Evolutionary conservation across 495 filamentous ascomycete genomes (phyloP), one percentile per base, ranked within the genome.

Genomic region (Rhizodiscina lignyota): DNA sequence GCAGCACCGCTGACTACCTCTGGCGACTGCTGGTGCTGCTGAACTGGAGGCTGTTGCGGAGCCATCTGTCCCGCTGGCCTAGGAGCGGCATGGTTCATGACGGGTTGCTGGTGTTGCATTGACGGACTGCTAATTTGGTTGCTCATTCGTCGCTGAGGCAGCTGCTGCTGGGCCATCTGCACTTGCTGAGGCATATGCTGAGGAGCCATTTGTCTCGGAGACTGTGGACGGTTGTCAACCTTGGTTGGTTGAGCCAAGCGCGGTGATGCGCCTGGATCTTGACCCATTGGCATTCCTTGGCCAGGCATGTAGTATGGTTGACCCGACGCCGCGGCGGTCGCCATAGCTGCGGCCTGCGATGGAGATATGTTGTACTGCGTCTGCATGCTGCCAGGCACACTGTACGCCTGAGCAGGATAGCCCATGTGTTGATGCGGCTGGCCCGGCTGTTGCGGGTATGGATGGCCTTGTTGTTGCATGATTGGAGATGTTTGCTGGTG

Each of bases 1-100:
- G 79, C 79, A 20, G 45, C 53, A 2, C 78, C 73, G 2, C 78
- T 64, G 1, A 78, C 70, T 52, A 89, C 69, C 45, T 94, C 89
- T 1, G 84, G 83, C 1, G 84, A 91, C 35, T 79, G 70, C 31
- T 81, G 83, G 37, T 74, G 79, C 40, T 70, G 72, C 40, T 69
- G 73, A 24, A 63, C 61, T 5, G 62, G 56, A 26, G 46, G 49
- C 13, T 62, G 51, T 35, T 61, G 66, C 24, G 66, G 62, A 18
- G 64, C 29, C 41, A 50, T 48, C 27, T 41, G 46, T 8, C 38
- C 42, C n/a, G 16, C 40, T 32, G 15, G 45, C 39, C 21, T 40
- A 21, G 16, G 39, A 2, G 49, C 54, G 18, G 47, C 40, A 35
- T 75, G 70, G 47, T 62, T 69, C 55, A 73, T 61, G 55, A 73